phyloP scores from a whole-genome alignment of 192 early-diverging fungal genomes.

The Coemansia sp. region DNA sequence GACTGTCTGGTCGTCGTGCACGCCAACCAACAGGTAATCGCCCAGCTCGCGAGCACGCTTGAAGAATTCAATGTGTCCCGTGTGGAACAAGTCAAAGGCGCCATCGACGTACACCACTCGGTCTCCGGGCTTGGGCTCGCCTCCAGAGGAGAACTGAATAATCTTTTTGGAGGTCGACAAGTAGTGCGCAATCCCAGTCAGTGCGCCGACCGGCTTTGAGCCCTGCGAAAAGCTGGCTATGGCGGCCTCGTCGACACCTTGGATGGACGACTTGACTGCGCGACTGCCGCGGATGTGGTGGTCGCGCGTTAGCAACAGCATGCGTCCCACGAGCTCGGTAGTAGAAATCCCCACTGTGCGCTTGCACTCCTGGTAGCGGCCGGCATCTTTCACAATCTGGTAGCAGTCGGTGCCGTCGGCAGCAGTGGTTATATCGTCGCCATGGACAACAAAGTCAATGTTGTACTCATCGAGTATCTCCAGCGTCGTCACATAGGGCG shows the following conservation, averaged over 20 bases:
- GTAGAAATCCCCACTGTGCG: conserved; percentile 96
- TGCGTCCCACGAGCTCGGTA: conserved; percentile 93
- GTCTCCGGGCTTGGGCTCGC: conserved; percentile 72
- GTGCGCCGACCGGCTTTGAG: conserved; percentile 23
- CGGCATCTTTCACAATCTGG: conserved; percentile 91
- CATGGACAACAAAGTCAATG: conserved; percentile 94
- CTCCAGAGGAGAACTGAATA: conserved; percentile 85
- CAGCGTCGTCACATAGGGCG: conserved; percentile 88
- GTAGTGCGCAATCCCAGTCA: conserved; percentile 78
- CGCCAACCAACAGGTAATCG: conserved; percentile 88
- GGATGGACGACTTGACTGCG: conserved; percentile 55
- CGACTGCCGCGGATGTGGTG: conserved; percentile 72
- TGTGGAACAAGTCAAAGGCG: conserved; percentile 95
- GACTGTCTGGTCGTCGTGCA: conserved; percentile 90
- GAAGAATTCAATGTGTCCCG: conserved; percentile 93
- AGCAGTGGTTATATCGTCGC: conserved; percentile 95
- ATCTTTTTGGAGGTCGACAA: conserved; percentile 84
- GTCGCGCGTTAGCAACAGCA: conserved; percentile 88
- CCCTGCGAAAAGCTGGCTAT: conserved; percentile 49
- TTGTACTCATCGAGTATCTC: conserved; percentile 82
- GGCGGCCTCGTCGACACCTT: conserved; percentile 53
- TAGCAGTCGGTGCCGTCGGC: conserved; percentile 98
- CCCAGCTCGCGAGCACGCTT: conserved; percentile 79
- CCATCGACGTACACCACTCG: conserved; percentile 93
- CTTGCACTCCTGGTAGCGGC: conserved; percentile 93